phyloP scores from a whole-genome alignment of 2,329 filamentous ascomycete genomes.

The Botrytis squamosa region DNA sequence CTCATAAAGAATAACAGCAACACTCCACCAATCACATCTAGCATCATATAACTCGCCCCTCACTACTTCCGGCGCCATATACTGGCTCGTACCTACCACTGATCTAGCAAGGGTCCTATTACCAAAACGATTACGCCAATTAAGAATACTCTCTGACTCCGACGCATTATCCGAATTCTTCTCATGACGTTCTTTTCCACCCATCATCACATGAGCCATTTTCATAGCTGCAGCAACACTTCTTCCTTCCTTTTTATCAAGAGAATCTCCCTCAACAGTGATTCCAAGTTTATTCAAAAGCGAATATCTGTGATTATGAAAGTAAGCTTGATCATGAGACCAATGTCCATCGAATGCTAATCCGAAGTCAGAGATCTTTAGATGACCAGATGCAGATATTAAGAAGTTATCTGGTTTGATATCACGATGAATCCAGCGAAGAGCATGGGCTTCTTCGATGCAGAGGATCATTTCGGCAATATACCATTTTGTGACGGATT shows the following conservation, averaged over 20 bases:
- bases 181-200: constrained; percentile 42
- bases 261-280: constrained; percentile 67
- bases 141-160: constrained; percentile 54
- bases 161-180: constrained; percentile 36
- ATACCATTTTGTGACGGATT: constrained; percentile 79
- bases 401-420: constrained; percentile 98
- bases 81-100: constrained; percentile 92
- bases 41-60: constrained; percentile 81
- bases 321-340: constrained; percentile 87
- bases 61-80: constrained; percentile 96
- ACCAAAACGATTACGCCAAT: constrained; percentile 67
- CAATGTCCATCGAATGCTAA: constrained; percentile 94
- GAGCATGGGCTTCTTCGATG: constrained; percentile 84
- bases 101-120: constrained; percentile 75
- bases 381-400: constrained; percentile 80
- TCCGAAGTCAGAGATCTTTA: constrained; percentile 96
- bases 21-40: constrained; percentile 95
- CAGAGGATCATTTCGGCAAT: constrained; percentile 94
- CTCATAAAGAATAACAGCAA: constrained; percentile 91
- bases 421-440: constrained; percentile 91
- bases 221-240: constrained; percentile 43
- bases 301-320: constrained; percentile 76
- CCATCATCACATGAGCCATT: constrained; percentile 43
- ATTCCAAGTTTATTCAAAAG: constrained; percentile 76
- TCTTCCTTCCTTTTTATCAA: constrained; percentile 61